phyloP scores from a whole-genome alignment of 805 yeast species.

The Kurtzmaniella cleridarum region DNA sequence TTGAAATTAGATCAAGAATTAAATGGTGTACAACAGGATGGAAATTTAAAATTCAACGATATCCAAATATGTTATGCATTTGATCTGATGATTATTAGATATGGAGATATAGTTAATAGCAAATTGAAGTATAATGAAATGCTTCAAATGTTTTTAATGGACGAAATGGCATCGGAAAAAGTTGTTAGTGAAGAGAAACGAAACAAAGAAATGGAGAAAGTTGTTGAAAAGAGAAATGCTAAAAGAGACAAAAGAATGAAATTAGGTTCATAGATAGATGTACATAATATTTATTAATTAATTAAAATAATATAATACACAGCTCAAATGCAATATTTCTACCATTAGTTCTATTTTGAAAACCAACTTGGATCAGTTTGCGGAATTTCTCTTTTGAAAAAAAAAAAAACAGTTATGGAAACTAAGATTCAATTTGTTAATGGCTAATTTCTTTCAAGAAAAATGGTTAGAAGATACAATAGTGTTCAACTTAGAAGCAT shows the following conservation, averaged over 20 bases:
- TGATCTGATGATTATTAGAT: conserved; percentile 32
- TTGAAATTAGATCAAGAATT: conserved; percentile 1
- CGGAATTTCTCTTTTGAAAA: too few relatives aligned
- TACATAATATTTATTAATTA: too few relatives aligned
- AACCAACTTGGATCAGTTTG: too few relatives aligned
- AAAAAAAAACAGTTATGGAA: too few relatives aligned
- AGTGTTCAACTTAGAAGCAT: conserved; percentile 5
- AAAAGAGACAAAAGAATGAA: conserved; percentile 27
- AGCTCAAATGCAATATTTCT: too few relatives aligned
- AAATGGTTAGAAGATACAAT: conserved; percentile 17
- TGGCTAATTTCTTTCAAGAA: conserved; percentile 14
- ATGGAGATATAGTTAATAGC: conserved; percentile 22
- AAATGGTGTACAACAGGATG: conserved; percentile 3
- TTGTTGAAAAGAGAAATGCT: conserved; percentile 29
- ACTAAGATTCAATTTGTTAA: too few relatives aligned
- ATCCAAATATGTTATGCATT: conserved; percentile 35
- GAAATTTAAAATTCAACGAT: conserved; percentile 18
- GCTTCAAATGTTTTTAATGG: conserved; percentile 19
- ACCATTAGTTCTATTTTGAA: too few relatives aligned
- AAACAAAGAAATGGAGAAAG: conserved; percentile 20
- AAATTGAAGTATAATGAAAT: conserved; percentile 19
- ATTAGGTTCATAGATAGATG: too few relatives aligned
- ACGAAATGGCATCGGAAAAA: conserved; percentile 12
- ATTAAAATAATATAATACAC: too few relatives aligned
- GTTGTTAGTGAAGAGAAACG: conserved; percentile 10